phyloP scores from a whole-genome alignment of 1,284 basidiomycete genomes.

The Cutaneotrichosporon dermatis region DNA sequence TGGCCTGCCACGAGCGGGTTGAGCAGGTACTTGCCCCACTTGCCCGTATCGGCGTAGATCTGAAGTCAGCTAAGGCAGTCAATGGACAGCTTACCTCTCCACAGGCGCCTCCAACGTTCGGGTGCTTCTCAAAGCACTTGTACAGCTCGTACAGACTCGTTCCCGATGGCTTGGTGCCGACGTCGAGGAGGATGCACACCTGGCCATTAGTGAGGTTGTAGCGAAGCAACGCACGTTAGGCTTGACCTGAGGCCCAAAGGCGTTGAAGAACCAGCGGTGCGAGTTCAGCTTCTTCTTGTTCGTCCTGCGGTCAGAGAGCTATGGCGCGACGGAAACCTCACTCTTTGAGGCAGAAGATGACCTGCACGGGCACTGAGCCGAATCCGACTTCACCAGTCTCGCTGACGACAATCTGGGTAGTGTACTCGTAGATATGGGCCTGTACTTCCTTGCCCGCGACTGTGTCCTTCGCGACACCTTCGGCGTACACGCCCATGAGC shows the following conservation, averaged over 20 bases:
- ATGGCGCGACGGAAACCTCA: conserved; percentile 46
- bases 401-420: conserved; percentile 61
- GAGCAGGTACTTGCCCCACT: conserved; percentile 70
- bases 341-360: conserved; percentile 86
- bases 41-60: conserved; percentile 74
- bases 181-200: conserved; percentile 80
- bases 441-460: conserved; percentile 88
- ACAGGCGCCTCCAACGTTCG: conserved; percentile 89
- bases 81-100: conserved; percentile 56
- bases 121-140: conserved; percentile 78
- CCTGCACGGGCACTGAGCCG: conserved; percentile 79
- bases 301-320: not conserved
- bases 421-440: conserved; percentile 92
- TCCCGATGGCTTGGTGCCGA: conserved; percentile 88
- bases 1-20: conserved; percentile 87
- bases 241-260: conserved; percentile 48
- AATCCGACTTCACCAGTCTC: conserved; percentile 79
- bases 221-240: conserved; percentile 59
- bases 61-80: not conserved
- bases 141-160: conserved; percentile 80
- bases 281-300: conserved; percentile 94
- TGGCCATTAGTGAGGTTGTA: conserved; percentile 42
- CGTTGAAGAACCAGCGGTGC: conserved; percentile 96
- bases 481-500: conserved; percentile 92
- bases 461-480: conserved; percentile 89